Evolutionary conservation across 2,329 filamentous ascomycete species (phyloP), one percentile per base, ranked within the genome.

Genomic region (Pseudocercospora pini-densiflorae): DNA sequence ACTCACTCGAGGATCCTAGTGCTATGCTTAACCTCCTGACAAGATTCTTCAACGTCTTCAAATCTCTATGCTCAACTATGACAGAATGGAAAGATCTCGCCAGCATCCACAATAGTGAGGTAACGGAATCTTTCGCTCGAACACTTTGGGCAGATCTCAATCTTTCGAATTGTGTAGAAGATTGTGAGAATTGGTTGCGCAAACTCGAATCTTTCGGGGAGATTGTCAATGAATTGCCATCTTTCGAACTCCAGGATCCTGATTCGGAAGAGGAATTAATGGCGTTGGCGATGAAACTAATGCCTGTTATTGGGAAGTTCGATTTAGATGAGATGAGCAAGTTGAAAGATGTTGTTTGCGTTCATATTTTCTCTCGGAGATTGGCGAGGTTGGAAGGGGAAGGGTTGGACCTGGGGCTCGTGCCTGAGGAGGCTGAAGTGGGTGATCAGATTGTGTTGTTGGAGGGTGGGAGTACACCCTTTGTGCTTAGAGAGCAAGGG

Each of bases 331-430:
- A 55, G 7, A 24, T 62, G 59, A 53, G 33, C 23, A 19, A 45
- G 10, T 10, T 61, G 45, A 43, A 61, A 7, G 62, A 53, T 14
- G 8, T 60, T 24, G 21, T 21, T 21, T 53, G 45, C 10, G 58
- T 65, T 2, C 63, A 65, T 51, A 45, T 53, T 16, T 40, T 65
- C 6, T 33, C 45, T 45, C 57, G 63, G 19, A 61, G 58, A 33
- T 2, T 65, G n/a, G 57, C 57, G 33, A 36, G 14, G 33, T 36
- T 14, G 33, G 33, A 47, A 36, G 59, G 47, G 62, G 58, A 19
- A 36, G 33, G 4, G 31, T 29, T 19, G 59, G 57, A 29, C 1
- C 19, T 60, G 19, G 19, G 58, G 10, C 58, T 60, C n/a, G 59
- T 61, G n/a, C 59, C 59, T 27, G 36, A 29, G 24, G 59, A 47